Percentiles rank a stretch among this genome's conserved stretches.
These are phyloP conservation scores for Penicillium rolfsii DNA, from an alignment of 2,329 filamentous ascomycete species.

Conservation along the genomic window DNA sequence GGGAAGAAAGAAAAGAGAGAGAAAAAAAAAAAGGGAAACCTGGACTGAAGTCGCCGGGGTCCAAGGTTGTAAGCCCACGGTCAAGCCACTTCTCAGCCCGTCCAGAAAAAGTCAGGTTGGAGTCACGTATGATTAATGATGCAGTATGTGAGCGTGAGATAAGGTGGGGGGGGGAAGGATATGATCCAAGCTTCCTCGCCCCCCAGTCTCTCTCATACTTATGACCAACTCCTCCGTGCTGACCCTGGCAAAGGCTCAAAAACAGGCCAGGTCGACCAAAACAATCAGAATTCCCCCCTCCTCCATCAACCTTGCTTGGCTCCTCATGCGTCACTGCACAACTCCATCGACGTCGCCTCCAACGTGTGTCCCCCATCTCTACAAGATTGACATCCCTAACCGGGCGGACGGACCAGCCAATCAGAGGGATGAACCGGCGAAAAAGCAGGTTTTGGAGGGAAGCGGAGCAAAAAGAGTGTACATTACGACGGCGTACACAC, in stretches of 20 bases:
- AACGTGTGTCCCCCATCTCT: conserved; percentile 1
- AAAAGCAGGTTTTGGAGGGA: conserved; percentile 30
- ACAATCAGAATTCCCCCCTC: no score
- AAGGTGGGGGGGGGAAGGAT: not conserved
- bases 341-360: not conserved
- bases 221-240: not conserved
- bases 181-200: conserved; percentile 1
- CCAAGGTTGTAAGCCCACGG: not conserved
- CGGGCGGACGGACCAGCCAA: conserved; percentile 30
- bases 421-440: conserved; percentile 10
- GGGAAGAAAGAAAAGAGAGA: conserved; percentile 2
- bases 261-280: not conserved
- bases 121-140: not conserved
- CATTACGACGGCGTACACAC: no score
- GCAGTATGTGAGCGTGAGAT: not conserved
- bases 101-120: not conserved
- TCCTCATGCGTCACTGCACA: not conserved
- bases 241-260: not conserved
- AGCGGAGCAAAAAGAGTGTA: not conserved
- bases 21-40: not conserved
- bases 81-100: conserved; percentile 1
- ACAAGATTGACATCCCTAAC: conserved; percentile 15
- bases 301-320: not conserved
- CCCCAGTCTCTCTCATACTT: not conserved
- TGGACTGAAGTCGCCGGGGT: conserved; percentile 15